phyloP scores from a whole-genome alignment of 495 filamentous ascomycete species.

The Aspergillus mulundensis region DNA sequence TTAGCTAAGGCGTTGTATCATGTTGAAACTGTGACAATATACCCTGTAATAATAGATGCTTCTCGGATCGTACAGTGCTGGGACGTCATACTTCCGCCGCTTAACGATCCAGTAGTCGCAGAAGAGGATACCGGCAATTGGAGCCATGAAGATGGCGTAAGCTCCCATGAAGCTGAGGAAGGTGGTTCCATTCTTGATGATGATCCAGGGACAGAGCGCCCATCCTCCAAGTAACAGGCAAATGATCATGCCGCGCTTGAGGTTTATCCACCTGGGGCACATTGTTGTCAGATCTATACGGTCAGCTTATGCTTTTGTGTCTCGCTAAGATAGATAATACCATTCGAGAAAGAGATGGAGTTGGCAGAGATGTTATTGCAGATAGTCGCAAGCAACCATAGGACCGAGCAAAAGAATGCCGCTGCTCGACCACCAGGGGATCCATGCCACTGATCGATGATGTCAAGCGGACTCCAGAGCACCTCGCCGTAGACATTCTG shows the following conservation, averaged over 20 bases:
- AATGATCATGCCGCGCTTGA: slow-evolving; percentile 12
- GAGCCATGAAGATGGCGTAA: slow-evolving; percentile 9
- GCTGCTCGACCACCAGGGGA: slow-evolving; percentile 3
- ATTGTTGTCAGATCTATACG: slow-evolving; percentile 3
- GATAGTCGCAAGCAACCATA: slow-evolving; percentile 6
- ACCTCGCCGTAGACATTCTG: slow-evolving; percentile 4
- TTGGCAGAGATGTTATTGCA: slow-evolving; percentile 11
- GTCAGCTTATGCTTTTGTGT: background rate
- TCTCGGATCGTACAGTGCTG: slow-evolving; percentile 1
- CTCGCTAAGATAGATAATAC: background rate
- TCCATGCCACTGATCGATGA: slow-evolving; percentile 8
- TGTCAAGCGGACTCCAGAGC: slow-evolving; percentile 8
- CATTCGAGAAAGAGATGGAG: slow-evolving; percentile 7
- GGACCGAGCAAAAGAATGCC: slow-evolving; percentile 5
- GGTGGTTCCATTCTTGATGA: slow-evolving; percentile 4
- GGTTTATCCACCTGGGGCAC: slow-evolving; percentile 6
- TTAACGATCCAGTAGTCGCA: slow-evolving; percentile 11
- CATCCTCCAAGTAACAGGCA: slow-evolving; percentile 8
- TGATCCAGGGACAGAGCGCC: slow-evolving; percentile 12
- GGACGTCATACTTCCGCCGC: slow-evolving; percentile 6
- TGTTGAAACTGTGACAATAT: background rate
- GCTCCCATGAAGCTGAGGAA: slow-evolving; percentile 11
- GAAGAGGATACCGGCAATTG: slow-evolving; percentile 8
- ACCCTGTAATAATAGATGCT: slow-evolving; percentile 10
- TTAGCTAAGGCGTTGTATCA: background rate